Evolutionary conservation across 2,329 filamentous ascomycete species (phyloP), one percentile per base, ranked within the genome.

Genomic region (Fusarium heterosporum): DNA sequence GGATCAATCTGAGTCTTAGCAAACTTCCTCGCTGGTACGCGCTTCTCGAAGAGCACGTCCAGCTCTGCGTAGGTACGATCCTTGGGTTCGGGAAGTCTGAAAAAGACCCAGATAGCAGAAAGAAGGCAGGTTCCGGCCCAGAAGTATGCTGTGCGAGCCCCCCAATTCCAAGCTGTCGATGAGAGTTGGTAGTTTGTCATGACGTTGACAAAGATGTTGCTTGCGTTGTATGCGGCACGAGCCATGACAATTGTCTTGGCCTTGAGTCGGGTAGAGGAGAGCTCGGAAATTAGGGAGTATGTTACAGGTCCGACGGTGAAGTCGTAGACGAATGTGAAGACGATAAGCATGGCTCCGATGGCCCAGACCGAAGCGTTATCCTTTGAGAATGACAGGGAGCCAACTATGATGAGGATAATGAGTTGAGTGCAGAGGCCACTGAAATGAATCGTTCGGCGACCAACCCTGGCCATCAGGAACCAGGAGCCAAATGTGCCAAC

Each of bases 191-290:
- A 81, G 41, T 83, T 82, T 2, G 83, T 81, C 68, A 81, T 79
- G 71, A 83, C 77, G 40, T 82, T 85, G 61, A 81, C 81, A 40
- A 84, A 78, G 28, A 87, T 84, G 63, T 82, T 82, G 71, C 78
- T 79, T 12, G 84, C 76, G 48, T 86, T 78, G 55, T 78, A 77
- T 0, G 73, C 74, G 0, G 76, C 72, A 13, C 84, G 78, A 2
- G 84, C 82, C 47, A 87, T 75, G 4, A 85, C 83, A 13, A 87
- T 82, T 2, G 84, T 85, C 76, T 87, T 86, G 29, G 81, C 79
- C 61, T 84, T 83, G 36, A 87, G 80, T 10, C 85, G 80, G 1
- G 82, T 83, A 0, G 84, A 85, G 0, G 84, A 84, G 6, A 84
- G 79, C 66, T 87, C 85, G 0, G 84, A 81, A 12, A 86, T 70